Evolutionary conservation across 129 eudicot genomes (phyloP).

Genomic region (Flaveria sonorensis): DNA sequence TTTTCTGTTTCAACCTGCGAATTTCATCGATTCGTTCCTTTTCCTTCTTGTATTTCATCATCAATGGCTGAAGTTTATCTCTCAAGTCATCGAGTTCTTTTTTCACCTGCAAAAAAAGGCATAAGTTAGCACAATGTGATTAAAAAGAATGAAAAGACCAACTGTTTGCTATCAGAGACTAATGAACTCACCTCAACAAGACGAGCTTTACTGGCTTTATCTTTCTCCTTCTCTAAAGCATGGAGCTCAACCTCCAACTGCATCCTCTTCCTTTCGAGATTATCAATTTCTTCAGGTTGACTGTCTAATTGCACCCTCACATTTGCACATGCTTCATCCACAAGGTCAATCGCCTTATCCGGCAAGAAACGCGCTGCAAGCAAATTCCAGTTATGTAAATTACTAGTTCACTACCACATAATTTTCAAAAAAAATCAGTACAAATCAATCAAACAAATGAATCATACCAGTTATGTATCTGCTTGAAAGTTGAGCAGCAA

Average conservation of each 20-base stretch:
- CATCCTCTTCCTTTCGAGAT: constrained; percentile 76
- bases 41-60: constrained; percentile 85
- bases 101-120: constrained; percentile 38
- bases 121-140: neutral
- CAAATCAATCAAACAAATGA: neutral
- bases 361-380: constrained; percentile 70
- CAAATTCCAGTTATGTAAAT: neutral
- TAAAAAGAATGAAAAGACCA: neutral
- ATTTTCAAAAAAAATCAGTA: neutral
- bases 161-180: neutral
- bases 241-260: constrained; percentile 82
- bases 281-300: constrained; percentile 92
- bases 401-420: neutral
- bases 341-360: constrained; percentile 88
- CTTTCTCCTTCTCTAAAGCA: constrained; percentile 94
- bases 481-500: constrained; percentile 80
- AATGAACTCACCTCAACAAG: constrained; percentile 55
- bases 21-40: constrained; percentile 86
- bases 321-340: constrained; percentile 92
- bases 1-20: constrained; percentile 67
- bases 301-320: constrained; percentile 90
- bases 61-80: constrained; percentile 80
- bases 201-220: constrained; percentile 86
- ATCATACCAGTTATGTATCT: constrained; percentile 71
- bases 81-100: constrained; percentile 76